Base-by-base conservation (phyloP, 495 filamentous ascomycete genomes). In the Xylaria palmicola region DNA sequence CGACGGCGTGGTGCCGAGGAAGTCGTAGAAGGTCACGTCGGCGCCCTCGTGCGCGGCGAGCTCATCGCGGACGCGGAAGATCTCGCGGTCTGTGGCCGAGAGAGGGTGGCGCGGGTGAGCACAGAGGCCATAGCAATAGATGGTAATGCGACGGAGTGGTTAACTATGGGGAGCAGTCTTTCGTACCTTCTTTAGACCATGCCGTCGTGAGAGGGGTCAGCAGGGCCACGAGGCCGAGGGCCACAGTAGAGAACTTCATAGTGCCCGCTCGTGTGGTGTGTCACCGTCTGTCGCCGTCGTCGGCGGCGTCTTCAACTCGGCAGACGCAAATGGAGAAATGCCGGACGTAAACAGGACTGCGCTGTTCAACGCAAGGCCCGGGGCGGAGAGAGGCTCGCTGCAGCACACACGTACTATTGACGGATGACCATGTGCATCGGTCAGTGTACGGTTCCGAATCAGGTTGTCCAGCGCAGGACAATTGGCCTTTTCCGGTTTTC, bases 11-110 rank as follows among this genome's bases (percentile, higher is more conserved):
- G 96, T 80, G 65, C 88, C 92, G 55, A 98, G 76, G 77, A 96
- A 94, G 68, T 94, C 90, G 83, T 99, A 99, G 81, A 98, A 99
- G 59, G 91, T 95, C 53, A 91, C 83, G 60, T 90, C 88, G 50
- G 79, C 56, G 27, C 93, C 95, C 76, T 98, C 93, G 63, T 83
- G 69, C 13, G 85, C 75, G 47, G 84, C 78, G 39, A 99, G 77
- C 68, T 98, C 95, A 77, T 96, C 91, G 63, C 86, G 87, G 58
- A 98, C 81, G 56, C 90, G 87, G 77, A 99, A 99, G 77, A 99
- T 98, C 78, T 99, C 94, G 69, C 93, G 89, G 74, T 99, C 94
- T 97, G 68, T 30, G 24, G 17, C 6, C n/a, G n/a, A n/a, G 40
- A 26, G 50, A 56, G 36, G 57, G 55, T 41, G 41, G 1, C 13